Evolutionary conservation across 768 basidiomycete species (phyloP).

Genomic region (Suillus cothurnatus): DNA sequence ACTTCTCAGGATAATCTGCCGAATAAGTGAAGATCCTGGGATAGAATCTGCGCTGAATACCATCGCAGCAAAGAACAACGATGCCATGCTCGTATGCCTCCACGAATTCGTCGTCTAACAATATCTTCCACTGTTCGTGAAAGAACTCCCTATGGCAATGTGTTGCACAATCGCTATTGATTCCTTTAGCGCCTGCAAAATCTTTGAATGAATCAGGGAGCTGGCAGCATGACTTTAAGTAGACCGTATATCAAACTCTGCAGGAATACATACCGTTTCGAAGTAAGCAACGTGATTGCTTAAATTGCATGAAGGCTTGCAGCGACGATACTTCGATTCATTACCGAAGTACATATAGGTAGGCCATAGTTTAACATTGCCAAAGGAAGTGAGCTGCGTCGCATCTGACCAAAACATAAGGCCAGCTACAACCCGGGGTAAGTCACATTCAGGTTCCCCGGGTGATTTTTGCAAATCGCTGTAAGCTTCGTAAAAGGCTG

Average conservation of each 20-base stretch:
- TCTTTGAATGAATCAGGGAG: constrained; percentile 16
- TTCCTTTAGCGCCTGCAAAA: background rate
- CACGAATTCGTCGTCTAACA: constrained; percentile 19
- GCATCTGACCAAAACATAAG: constrained; percentile 36
- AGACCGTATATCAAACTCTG: no score
- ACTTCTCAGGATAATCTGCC: constrained; percentile 43
- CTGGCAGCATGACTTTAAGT: background rate
- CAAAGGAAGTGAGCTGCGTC: constrained; percentile 33
- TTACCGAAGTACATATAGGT: constrained; percentile 27
- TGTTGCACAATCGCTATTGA: constrained; percentile 8
- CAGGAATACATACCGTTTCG: background rate
- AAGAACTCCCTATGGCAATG: constrained; percentile 21
- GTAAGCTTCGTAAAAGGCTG: constrained; percentile 17
- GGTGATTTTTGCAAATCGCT: constrained; percentile 18
- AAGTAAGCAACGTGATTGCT: constrained; percentile 20
- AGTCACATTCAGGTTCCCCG: constrained; percentile 9
- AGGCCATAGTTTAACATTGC: constrained; percentile 30
- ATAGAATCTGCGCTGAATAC: constrained; percentile 22
- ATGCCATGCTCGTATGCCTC: constrained; percentile 20
- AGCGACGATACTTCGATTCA: constrained; percentile 25
- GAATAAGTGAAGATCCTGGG: constrained; percentile 36
- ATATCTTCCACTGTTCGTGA: constrained; percentile 16
- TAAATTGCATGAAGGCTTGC: constrained; percentile 16
- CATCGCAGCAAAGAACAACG: constrained; percentile 18
- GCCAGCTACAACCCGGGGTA: constrained; percentile 16